A percentile compares a stretch with the other conserved stretches of the same genome.
These are phyloP conservation scores for Cinnamomum chago DNA, from an alignment of 164 flowering plant species.

Conservation along the genomic window DNA sequence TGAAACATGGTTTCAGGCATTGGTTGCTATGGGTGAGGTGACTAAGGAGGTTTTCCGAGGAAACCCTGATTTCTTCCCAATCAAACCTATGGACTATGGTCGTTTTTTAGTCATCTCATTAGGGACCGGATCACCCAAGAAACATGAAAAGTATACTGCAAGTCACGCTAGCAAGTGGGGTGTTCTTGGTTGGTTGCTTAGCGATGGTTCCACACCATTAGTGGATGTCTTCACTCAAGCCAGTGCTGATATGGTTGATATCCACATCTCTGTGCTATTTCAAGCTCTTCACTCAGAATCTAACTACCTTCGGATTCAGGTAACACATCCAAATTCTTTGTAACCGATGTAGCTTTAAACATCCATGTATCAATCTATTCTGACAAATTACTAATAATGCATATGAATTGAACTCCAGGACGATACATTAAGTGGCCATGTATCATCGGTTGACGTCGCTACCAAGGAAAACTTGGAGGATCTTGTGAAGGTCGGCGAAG, in stretches of 20 bases:
- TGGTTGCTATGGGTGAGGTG: constrained; percentile 27
- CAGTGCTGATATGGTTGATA: constrained; percentile 31
- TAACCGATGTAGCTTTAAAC: background rate
- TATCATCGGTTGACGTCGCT: constrained; percentile 12
- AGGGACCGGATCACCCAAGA: constrained; percentile 29
- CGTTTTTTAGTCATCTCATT: constrained; percentile 28
- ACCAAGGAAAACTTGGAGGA: constrained; percentile 15
- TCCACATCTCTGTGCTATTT: constrained; percentile 22
- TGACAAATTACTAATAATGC: background rate
- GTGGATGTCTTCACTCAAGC: constrained; percentile 29
- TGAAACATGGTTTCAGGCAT: constrained; percentile 11
- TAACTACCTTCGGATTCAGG: constrained; percentile 34
- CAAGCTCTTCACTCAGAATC: constrained; percentile 23
- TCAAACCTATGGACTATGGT: constrained; percentile 20
- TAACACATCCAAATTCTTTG: background rate
- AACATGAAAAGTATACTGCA: constrained; percentile 17
- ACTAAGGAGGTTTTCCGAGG: constrained; percentile 18
- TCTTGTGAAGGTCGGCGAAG: constrained; percentile 20
- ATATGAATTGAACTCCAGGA: constrained; percentile 7
- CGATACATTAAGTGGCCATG: constrained; percentile 11
- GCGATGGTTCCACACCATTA: constrained; percentile 22
- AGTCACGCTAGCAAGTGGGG: constrained; percentile 35
- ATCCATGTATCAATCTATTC: background rate
- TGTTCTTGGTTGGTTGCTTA: constrained; percentile 24
- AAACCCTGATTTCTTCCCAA: constrained; percentile 20